A percentile compares a stretch with the other conserved stretches of the same genome.
Evolutionary conservation across 805 yeast species (phyloP).

Genomic region (Saccharomycopsis capsularis): DNA sequence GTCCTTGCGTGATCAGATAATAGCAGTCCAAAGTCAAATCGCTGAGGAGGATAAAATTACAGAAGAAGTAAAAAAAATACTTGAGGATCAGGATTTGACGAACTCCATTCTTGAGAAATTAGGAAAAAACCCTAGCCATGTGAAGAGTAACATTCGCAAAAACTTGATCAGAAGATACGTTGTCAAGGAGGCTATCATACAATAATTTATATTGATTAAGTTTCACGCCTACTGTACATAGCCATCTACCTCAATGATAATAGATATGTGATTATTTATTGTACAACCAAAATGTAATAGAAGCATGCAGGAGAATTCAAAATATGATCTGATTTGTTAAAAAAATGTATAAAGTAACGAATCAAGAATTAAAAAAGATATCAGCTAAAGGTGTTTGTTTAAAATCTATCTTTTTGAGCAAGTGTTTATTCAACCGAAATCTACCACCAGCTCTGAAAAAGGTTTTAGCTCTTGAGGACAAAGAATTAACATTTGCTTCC

Average conservation of each 20-base stretch:
- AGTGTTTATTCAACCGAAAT: too few relatives aligned
- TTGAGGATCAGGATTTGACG: conserved; percentile 33
- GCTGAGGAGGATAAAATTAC: conserved; percentile 31
- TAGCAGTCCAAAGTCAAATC: conserved; percentile 27
- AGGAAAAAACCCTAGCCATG: conserved; percentile 34
- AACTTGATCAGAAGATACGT: conserved; percentile 66
- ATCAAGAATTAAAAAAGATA: too few relatives aligned
- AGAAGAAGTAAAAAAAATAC: conserved; percentile 28
- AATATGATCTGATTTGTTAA: too few relatives aligned
- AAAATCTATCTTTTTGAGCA: too few relatives aligned
- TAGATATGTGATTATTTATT: too few relatives aligned
- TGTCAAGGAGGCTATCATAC: conserved; percentile 27
- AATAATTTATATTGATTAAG: too few relatives aligned
- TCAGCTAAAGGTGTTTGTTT: too few relatives aligned
- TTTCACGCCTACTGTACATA: too few relatives aligned
- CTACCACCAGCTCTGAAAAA: not conserved
- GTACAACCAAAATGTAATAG: too few relatives aligned
- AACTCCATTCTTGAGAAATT: conserved; percentile 31
- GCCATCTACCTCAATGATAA: too few relatives aligned
- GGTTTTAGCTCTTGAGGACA: not conserved
- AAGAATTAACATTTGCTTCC: not conserved
- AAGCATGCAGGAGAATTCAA: too few relatives aligned
- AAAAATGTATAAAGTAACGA: too few relatives aligned
- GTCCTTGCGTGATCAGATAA: conserved; percentile 26
- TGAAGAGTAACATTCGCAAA: conserved; percentile 53